Percentiles rank a stretch among this genome's conserved stretches.
phyloP scores from a whole-genome alignment of 73 alveolate species.

The Paramecium octaurelia region DNA sequence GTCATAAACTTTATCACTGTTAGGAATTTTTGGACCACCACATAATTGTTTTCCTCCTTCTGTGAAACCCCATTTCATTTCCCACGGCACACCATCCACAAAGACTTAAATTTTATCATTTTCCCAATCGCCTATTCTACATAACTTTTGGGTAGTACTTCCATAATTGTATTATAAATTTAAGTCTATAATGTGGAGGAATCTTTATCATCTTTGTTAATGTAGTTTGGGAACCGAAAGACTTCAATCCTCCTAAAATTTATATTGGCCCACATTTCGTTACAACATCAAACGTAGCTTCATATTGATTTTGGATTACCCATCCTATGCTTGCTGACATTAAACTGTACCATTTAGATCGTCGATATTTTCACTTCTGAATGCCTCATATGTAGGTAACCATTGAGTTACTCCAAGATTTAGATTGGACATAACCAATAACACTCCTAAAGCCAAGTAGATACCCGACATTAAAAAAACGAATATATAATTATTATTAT shows the following conservation, averaged over 20 bases:
- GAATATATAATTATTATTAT: not conserved
- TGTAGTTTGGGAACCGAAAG: not conserved
- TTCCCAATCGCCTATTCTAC: slow-evolving; percentile 39
- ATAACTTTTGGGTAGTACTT: not conserved
- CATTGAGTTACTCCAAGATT: not conserved
- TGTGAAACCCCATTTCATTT: slow-evolving; percentile 37
- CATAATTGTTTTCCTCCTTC: slow-evolving; percentile 17
- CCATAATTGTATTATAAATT: slow-evolving; percentile 31
- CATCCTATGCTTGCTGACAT: not conserved
- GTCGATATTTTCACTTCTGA: not conserved
- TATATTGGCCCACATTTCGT: slow-evolving; percentile 6
- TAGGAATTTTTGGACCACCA: not conserved
- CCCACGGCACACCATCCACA: slow-evolving; percentile 47
- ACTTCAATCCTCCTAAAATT: not conserved
- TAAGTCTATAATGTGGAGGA: slow-evolving; percentile 49
- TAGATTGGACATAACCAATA: not conserved
- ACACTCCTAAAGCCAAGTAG: not conserved
- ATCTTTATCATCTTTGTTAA: slow-evolving; percentile 21
- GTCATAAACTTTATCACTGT: slow-evolving; percentile 49
- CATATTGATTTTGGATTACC: slow-evolving; percentile 6
- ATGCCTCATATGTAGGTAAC: slow-evolving; percentile 4
- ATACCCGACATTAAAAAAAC: not conserved
- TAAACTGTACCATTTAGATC: not conserved
- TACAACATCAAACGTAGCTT: slow-evolving; percentile 24
- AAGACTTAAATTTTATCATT: not conserved